These are phyloP conservation scores for Petrea volubilis DNA, from an alignment of 257 asterid species.

Conservation along the genomic window DNA sequence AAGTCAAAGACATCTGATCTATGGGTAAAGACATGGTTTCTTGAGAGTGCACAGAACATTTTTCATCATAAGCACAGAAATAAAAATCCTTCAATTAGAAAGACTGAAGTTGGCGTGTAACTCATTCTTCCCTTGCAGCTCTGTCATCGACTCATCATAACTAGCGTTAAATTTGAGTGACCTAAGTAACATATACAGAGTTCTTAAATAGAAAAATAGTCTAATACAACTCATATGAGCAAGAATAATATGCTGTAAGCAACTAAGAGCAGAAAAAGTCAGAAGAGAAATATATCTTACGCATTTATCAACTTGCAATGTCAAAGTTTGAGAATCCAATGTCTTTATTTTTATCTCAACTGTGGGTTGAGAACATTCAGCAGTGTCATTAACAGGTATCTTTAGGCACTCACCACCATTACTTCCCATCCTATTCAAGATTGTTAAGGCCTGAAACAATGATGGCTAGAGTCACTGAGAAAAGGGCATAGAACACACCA, in stretches of 20 bases:
- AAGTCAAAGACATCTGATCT: neutral
- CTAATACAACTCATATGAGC: constrained; percentile 5
- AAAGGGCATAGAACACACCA: neutral
- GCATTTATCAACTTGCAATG: constrained; percentile 83
- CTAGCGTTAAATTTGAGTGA: neutral
- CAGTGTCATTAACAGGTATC: constrained; percentile 40
- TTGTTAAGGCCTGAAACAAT: constrained; percentile 28
- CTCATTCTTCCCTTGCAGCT: neutral
- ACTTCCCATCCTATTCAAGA: constrained; percentile 58
- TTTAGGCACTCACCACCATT: constrained; percentile 40
- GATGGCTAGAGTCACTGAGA: constrained; percentile 1
- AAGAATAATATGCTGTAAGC: constrained; percentile 12
- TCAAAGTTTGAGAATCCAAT: constrained; percentile 80
- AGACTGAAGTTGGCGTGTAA: neutral
- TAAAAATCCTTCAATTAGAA: neutral
- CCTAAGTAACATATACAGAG: neutral
- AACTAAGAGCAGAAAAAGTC: neutral
- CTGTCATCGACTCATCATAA: neutral
- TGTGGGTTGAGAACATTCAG: constrained; percentile 72
- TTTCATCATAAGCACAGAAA: neutral
- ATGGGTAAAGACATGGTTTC: neutral
- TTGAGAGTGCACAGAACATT: neutral
- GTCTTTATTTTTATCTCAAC: constrained; percentile 96
- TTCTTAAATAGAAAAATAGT: neutral
- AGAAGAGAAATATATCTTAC: constrained; percentile 38